These are phyloP conservation scores for Ceratobasidium sp. DNA, from an alignment of 1,284 basidiomycete species.

Conservation along the genomic window DNA sequence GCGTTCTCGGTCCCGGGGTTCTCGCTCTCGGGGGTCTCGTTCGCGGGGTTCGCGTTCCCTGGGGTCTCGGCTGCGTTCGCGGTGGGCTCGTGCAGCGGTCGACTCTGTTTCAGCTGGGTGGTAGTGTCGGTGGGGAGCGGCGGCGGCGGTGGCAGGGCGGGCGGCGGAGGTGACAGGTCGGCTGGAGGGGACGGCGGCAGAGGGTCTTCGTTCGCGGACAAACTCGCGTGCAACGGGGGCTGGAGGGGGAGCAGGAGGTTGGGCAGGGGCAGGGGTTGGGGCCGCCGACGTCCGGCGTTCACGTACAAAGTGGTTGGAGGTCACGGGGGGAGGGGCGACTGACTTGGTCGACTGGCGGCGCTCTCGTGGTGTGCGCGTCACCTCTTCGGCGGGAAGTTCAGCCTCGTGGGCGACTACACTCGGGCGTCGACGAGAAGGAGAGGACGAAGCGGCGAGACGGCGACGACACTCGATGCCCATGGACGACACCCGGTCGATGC, in stretches of 20 bases:
- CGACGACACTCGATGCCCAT: slow-evolving; percentile 33
- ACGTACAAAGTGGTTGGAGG: slow-evolving; percentile 18
- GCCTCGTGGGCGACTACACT: slow-evolving; percentile 3
- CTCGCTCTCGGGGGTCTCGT: slow-evolving; percentile 11
- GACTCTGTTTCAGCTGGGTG: slow-evolving; percentile 2
- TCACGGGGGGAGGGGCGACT: neutral
- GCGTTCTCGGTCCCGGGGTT: slow-evolving; percentile 3
- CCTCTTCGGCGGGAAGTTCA: neutral
- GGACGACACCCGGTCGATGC: slow-evolving; percentile 31
- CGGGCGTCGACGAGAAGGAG: slow-evolving; percentile 6
- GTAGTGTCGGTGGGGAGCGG: slow-evolving; percentile 6
- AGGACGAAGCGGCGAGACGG: slow-evolving; percentile 21
- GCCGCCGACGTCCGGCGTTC: slow-evolving; percentile 18
- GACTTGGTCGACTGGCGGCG: slow-evolving; percentile 1
- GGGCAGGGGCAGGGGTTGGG: neutral
- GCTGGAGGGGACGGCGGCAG: neutral
- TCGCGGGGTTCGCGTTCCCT: slow-evolving; percentile 11
- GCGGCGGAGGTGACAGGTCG: slow-evolving; percentile 20
- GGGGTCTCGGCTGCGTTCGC: slow-evolving; percentile 3
- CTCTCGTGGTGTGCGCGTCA: neutral
- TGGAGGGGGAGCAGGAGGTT: slow-evolving; percentile 4
- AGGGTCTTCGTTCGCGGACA: slow-evolving; percentile 21
- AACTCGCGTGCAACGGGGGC: slow-evolving; percentile 14
- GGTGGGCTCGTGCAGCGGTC: neutral
- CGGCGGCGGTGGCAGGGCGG: slow-evolving; percentile 22